Conservation (phyloP, 1,284 basidiomycete species). For the Cystobasidium pallidum region DNA sequence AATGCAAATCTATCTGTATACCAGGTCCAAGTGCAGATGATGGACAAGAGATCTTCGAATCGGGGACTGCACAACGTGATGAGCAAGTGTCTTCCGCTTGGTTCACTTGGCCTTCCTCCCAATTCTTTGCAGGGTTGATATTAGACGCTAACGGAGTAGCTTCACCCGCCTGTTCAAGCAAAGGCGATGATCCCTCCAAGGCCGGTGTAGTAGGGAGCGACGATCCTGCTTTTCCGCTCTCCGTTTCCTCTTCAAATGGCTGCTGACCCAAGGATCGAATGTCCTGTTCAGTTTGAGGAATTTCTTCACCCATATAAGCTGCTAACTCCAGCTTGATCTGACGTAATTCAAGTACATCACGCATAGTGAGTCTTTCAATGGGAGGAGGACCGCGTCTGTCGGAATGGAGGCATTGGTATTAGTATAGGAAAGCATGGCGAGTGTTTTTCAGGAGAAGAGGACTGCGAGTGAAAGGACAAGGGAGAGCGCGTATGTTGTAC, state of each 20-base stretch:
- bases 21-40: not conserved
- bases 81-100: not conserved
- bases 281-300: not conserved
- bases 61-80: not conserved
- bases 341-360: constrained; percentile 41
- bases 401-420: too few species aligned
- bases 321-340: constrained; percentile 38
- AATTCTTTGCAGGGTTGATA: not conserved
- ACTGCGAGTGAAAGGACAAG: not conserved
- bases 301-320: constrained; percentile 26
- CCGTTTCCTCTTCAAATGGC: not conserved
- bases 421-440: too few species aligned
- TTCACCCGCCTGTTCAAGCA: constrained; percentile 16
- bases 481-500: not conserved
- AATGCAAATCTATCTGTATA: constrained; percentile 14
- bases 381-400: constrained; percentile 39
- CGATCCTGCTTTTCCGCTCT: not conserved
- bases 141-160: not conserved
- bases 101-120: not conserved
- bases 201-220: constrained; percentile 8
- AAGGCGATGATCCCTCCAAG: constrained; percentile 10
- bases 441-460: too few species aligned
- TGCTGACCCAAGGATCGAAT: not conserved
- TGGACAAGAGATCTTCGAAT: not conserved
- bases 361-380: constrained; percentile 38